These are phyloP conservation scores for Nitzschia sp. DNA, from an alignment of 108 stramenopile genomes.

Conservation along the genomic window DNA sequence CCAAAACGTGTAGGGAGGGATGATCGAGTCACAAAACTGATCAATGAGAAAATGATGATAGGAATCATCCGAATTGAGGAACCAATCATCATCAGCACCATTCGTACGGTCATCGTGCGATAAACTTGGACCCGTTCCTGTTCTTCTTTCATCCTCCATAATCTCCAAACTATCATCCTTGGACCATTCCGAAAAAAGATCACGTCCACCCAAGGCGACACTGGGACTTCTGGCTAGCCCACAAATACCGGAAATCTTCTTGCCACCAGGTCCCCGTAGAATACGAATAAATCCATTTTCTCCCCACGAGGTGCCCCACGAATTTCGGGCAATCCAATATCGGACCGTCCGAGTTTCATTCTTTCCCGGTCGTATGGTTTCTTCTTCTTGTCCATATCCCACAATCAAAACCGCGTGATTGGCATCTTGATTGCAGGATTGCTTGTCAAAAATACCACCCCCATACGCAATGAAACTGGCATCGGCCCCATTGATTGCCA, in stretches of 20 bases:
- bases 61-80: background rate
- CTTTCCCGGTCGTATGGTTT: background rate
- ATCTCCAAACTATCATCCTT: background rate
- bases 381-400: conserved; percentile 16
- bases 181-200: background rate
- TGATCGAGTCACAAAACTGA: background rate
- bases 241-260: conserved; percentile 62
- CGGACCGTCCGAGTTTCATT: conserved; percentile 16
- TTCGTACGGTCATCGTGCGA: too few species aligned
- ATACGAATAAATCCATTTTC: conserved; percentile 71
- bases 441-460: conserved; percentile 57
- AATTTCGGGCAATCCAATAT: conserved; percentile 78
- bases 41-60: background rate
- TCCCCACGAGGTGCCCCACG: conserved; percentile 74
- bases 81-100: background rate
- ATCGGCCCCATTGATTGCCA: conserved; percentile 72
- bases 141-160: background rate
- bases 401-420: conserved; percentile 69
- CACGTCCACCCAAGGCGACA: conserved; percentile 64
- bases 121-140: background rate
- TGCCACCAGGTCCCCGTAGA: conserved; percentile 48
- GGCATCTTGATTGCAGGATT: conserved; percentile 48
- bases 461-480: conserved; percentile 59
- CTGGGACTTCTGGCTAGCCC: conserved; percentile 74
- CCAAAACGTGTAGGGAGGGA: background rate